Evolutionary conservation across 371 early-diverging fungal genomes (phyloP), one percentile per base, ranked within the genome.

Genomic region (Zychaea mexicana): DNA sequence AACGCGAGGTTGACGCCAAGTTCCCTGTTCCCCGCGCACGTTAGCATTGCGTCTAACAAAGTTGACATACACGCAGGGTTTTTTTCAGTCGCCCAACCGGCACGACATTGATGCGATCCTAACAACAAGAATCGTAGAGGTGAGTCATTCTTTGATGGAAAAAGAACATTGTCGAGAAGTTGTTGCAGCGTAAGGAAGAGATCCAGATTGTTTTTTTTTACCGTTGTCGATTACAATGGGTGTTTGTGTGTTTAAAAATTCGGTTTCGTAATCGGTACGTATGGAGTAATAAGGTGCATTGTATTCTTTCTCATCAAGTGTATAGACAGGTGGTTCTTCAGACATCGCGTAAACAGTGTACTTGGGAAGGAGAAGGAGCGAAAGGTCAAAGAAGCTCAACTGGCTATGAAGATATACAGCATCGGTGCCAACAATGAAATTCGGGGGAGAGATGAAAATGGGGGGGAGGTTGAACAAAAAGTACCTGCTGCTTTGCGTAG

Each of bases 61-160:
- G 2, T 58, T 21, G 21, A 74, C 81, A 61, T 84, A 92, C 92
- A 63, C 57, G 85, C 66, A 8, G 92, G 92, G 10, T 62, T 61
- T 2, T 67, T 62, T 59, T 92, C 91, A 1, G 77, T 77, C 9
- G 92, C 88, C 94, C 94, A 95, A 19, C 95, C 95, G 27, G 92
- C 94, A 63, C 92, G 81, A 63, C 92, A 91, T 61, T 85, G 85
- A 58, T 85, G 83, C 17, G 92, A 91, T 26, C 96, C 93, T 85
- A 84, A 17, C 19, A 30, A 39, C 24, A 57, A 15, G 4, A 8
- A 17, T 12, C 36, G 27, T 39, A 15, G 47, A 57, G 46, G 13
- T 19, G n/a, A 24, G n/a, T n/a, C n/a, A n/a, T n/a, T n/a, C n/a
- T n/a, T n/a, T n/a, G n/a, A n/a, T n/a, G n/a, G n/a, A n/a, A n/a